Base-by-base conservation (phyloP, 1,139 yeast genomes). In the Taphrina deformans region DNA sequence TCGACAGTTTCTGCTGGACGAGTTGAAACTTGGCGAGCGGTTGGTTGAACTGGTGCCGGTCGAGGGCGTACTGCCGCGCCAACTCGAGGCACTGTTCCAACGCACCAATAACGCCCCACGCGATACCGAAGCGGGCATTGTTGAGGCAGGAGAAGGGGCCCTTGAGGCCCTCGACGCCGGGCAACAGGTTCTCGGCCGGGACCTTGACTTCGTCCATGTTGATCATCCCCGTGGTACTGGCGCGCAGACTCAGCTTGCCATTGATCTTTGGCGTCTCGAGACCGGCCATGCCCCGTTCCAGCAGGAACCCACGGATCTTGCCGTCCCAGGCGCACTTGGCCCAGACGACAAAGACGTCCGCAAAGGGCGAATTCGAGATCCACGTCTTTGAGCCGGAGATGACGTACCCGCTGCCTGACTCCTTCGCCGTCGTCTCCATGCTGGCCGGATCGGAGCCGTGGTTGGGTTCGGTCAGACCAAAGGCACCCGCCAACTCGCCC, bases 361-460 rank as follows among this genome's bases (percentile, higher is more conserved):
- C 82, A 68, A 79, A 78, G 23, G 82, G 82, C 2, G 81, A 75
- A 72, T 79, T 79, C 60, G 81, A 79, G 73, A 79, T 79, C 81
- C 81, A 79, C 66, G 73, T 78, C 71, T 79, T 79, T 50, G 80
- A 75, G 16, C 81, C 81, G 46, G 73, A 73, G 41, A 79, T 73
- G 50, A 78, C 71, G 68, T 77, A 78, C 9, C 77, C 79, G 29
- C 79, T 81, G 68, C 76, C 70, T 27, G 79, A 75, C 21, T 73
- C 75, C 58, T 73, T 71, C 24, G 82, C 82, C 6, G 69, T 70
- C 18, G 81, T 79, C 69, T 78, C 80, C 82, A 79, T 79, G 6
- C 80, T 75, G 1, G 75, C 80, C 4, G 82, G 81, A 66, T 79
- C 81, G 16, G 80, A 78, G 26, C 81, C 81, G 67, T 79, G 81